Conservation (phyloP, 169 alveolate genomes). For the Plasmodium yoelii region DNA sequence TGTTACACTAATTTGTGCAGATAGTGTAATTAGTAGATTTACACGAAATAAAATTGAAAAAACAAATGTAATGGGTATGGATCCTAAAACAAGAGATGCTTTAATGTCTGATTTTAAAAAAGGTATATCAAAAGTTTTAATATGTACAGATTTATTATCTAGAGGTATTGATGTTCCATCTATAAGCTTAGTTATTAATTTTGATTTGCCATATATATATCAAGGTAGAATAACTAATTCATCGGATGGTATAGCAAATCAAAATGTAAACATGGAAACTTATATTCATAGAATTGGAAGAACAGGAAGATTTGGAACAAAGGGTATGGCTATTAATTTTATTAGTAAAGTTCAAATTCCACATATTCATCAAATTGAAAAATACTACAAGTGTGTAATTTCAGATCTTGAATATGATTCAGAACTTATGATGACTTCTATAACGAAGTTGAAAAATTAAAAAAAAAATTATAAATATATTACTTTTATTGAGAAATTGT, state of each 20-base stretch:
- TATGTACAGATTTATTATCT: slow-evolving; percentile 97
- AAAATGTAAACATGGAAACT: slow-evolving; percentile 85
- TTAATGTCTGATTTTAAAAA: slow-evolving; percentile 96
- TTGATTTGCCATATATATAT: slow-evolving; percentile 92
- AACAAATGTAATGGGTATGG: slow-evolving; percentile 91
- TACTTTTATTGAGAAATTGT: too few relatives aligned
- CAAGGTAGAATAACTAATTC: slow-evolving; percentile 78
- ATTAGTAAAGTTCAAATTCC: slow-evolving; percentile 80
- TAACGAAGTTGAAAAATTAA: slow-evolving; percentile 77
- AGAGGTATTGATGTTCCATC: slow-evolving; percentile 99
- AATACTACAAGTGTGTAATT: slow-evolving; percentile 78
- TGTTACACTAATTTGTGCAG: slow-evolving; percentile 76
- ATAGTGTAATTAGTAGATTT: slow-evolving; percentile 72
- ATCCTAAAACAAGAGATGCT: slow-evolving; percentile 94
- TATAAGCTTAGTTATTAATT: slow-evolving; percentile 95
- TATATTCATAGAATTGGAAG: slow-evolving; percentile 98
- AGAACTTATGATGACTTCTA: slow-evolving; percentile 53
- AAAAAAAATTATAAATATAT: too few relatives aligned
- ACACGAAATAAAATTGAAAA: slow-evolving; percentile 79
- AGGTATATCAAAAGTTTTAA: slow-evolving; percentile 96
- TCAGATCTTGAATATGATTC: slow-evolving; percentile 71
- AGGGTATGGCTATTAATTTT: slow-evolving; percentile 96
- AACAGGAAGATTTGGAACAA: slow-evolving; percentile 97
- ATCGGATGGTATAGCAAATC: neutral
- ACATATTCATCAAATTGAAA: slow-evolving; percentile 83